Percentiles rank a stretch among this genome's conserved stretches.
phyloP scores from a whole-genome alignment of 2,329 filamentous ascomycete species.

The Raffaelea ambrosiae region DNA sequence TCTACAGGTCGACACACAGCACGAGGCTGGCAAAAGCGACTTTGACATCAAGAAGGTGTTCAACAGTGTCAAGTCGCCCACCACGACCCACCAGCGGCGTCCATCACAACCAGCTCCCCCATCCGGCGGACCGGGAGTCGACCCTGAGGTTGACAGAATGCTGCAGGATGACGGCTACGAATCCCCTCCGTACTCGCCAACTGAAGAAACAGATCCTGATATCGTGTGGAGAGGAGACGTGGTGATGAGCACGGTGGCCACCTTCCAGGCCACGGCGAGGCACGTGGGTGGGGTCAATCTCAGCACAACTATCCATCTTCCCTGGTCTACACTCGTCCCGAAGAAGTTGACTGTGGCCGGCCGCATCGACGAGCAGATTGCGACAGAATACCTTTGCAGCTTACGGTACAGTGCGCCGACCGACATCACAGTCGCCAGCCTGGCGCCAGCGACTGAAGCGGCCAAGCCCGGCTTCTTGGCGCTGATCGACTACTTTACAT shows the following conservation, averaged over 20 bases:
- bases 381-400: conserved; percentile 84
- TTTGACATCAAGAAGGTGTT: conserved; percentile 87
- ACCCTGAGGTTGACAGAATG: conserved; percentile 84
- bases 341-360: conserved; percentile 62
- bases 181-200: conserved; percentile 76
- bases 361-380: conserved; percentile 72
- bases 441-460: conserved; percentile 55
- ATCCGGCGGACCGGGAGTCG: conserved; percentile 55
- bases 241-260: conserved; percentile 68
- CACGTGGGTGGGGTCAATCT: conserved; percentile 81
- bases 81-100: conserved; percentile 36
- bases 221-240: conserved; percentile 71
- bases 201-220: conserved; percentile 62
- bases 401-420: conserved; percentile 74
- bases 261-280: conserved; percentile 68
- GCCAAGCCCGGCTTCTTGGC: conserved; percentile 58
- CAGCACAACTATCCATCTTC: conserved; percentile 38
- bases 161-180: conserved; percentile 74
- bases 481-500: conserved; percentile 81
- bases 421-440: conserved; percentile 72
- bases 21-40: conserved; percentile 44
- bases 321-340: conserved; percentile 71
- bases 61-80: conserved; percentile 71
- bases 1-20: conserved; percentile 37
- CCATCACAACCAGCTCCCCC: conserved; percentile 37